A percentile compares a stretch with the other conserved stretches of the same genome.
These are phyloP conservation scores for Microcos paniculata DNA, from an alignment of 345 rosid species.

Conservation along the genomic window DNA sequence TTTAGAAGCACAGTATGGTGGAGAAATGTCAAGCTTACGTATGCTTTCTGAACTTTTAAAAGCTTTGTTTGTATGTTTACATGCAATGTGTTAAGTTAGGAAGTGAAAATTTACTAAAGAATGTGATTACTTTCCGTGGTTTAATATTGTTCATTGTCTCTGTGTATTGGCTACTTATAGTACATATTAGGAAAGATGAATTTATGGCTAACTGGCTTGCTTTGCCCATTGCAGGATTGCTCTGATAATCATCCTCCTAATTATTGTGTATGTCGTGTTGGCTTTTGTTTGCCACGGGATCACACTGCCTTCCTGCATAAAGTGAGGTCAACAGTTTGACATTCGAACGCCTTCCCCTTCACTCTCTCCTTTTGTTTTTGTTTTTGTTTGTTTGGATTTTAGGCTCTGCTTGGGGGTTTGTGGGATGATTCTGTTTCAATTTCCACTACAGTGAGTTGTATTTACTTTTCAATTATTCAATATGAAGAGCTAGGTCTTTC, in stretches of 20 bases:
- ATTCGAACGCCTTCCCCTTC: conserved; percentile 2
- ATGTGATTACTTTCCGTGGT: background rate
- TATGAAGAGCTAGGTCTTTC: conserved; percentile 17
- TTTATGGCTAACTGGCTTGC: conserved; percentile 16
- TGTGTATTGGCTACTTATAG: background rate
- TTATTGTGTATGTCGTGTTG: conserved; percentile 65
- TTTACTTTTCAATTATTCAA: conserved; percentile 16
- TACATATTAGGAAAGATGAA: conserved; percentile 4
- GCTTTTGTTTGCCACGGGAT: conserved; percentile 83
- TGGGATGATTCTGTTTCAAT: conserved; percentile 9
- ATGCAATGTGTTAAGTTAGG: background rate
- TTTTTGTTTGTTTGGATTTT: conserved; percentile 8
- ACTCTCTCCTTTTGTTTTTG: background rate
- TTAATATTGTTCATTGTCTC: background rate
- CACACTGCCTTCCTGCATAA: conserved; percentile 68
- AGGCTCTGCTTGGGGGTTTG: conserved; percentile 1
- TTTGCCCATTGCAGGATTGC: conserved; percentile 55
- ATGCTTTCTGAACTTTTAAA: conserved; percentile 26
- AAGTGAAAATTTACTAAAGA: background rate
- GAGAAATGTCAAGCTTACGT: conserved; percentile 93
- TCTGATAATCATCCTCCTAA: conserved; percentile 52
- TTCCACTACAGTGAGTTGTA: background rate
- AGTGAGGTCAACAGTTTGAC: conserved; percentile 35
- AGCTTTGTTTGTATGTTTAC: background rate
- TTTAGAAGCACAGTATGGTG: conserved; percentile 86